Evolutionary conservation across 768 basidiomycete species (phyloP), one percentile per base, ranked within the genome.

Genomic region (Termitomyces sp.): DNA sequence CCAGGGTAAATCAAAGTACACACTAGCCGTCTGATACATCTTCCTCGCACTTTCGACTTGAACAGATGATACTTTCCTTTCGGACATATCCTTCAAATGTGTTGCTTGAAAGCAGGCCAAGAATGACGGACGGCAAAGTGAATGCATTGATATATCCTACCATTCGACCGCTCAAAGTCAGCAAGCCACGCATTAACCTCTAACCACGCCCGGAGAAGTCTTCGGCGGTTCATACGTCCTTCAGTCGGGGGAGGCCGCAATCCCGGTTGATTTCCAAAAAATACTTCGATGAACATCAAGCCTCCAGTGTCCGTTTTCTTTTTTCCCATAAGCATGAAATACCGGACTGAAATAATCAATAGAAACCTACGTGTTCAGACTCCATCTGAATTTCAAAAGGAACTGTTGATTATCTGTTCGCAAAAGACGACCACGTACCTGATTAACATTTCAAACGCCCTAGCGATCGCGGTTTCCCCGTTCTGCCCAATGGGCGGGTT

Each of bases 121-220:
- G 23, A 42, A n/a, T n/a, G n/a, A n/a, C n/a, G n/a, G n/a, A n/a
- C n/a, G n/a, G n/a, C n/a, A n/a, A n/a, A n/a, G 12, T 38, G 12
- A 25, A 51, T 29, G 29, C 29, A 3, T 29, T 29, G 5, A 35
- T 50, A 15, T 50, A 25, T 72, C 3, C 23, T 65, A 84, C 81
- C 65, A 59, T 81, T 59, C 23, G 72, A 64, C 35, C 75, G 77
- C 50, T 73, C 76, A 59, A 77, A 89, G 51, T 88, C 81, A 7
- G 75, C 69, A 20, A 85, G 61, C 84, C 84, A 92, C 3, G 88
- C 80, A 39, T 79, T 70, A 12, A 86, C 68, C 65, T 94, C 91
- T 20, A 91, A 77, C 91, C 91, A 92, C 25, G 86, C 88, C 29
- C 91, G 80, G 44, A 93, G 76, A 5, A 92, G 76, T 62, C 77